Evolutionary conservation across 2,329 filamentous ascomycete species (phyloP).

Genomic region (Ophiostoma populinum): DNA sequence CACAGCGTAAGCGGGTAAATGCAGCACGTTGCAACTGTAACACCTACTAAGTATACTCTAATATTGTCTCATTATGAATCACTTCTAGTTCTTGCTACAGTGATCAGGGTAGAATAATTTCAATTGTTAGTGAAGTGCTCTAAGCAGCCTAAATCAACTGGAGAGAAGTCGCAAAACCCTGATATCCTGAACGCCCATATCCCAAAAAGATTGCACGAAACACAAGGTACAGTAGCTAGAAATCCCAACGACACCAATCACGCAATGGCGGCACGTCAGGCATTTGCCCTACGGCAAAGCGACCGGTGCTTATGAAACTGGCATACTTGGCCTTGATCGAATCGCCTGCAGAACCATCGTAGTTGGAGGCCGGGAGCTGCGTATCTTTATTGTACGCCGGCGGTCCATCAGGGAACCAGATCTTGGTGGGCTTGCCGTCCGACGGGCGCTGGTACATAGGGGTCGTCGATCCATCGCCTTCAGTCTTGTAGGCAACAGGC

Average conservation of each 20-base stretch:
- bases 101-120: too few species aligned
- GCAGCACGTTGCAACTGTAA: too few species aligned
- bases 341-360: constrained; percentile 21
- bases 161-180: neutral
- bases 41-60: too few species aligned
- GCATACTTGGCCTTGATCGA: constrained; percentile 40
- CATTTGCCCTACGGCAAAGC: constrained; percentile 54
- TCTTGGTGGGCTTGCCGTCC: constrained; percentile 27
- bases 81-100: too few species aligned
- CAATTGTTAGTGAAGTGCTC: too few species aligned
- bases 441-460: constrained; percentile 1
- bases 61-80: too few species aligned
- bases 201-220: neutral
- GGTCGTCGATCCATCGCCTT: constrained; percentile 21
- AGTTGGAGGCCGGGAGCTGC: constrained; percentile 32
- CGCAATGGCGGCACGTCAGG: constrained; percentile 62
- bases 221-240: constrained; percentile 24
- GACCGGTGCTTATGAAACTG: constrained; percentile 44
- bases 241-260: constrained; percentile 59
- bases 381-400: constrained; percentile 46
- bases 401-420: constrained; percentile 59
- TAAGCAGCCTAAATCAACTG: neutral
- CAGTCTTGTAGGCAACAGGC: constrained; percentile 17
- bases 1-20: neutral
- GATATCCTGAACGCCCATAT: too few species aligned